Conservation (phyloP, 2,329 filamentous ascomycete species). For the Huntiella abstrusa region DNA sequence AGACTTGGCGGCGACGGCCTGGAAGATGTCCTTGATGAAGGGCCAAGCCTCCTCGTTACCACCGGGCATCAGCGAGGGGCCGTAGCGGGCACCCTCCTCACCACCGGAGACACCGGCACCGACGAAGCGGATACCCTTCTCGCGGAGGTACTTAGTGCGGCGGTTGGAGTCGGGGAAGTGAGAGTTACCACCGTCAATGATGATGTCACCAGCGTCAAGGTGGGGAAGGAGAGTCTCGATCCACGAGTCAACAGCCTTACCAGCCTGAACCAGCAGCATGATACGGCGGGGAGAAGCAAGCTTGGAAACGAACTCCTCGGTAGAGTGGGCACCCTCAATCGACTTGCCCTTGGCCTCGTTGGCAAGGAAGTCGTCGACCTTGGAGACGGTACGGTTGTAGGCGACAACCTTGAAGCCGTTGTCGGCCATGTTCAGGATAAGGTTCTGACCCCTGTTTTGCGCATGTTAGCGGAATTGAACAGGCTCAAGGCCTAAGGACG, state of each 20-base stretch:
- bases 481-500: not conserved
- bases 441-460: conserved; percentile 49
- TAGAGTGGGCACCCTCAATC: conserved; percentile 79
- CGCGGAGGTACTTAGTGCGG: conserved; percentile 68
- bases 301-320: conserved; percentile 88
- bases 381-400: conserved; percentile 96
- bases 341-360: conserved; percentile 93
- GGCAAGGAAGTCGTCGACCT: conserved; percentile 85
- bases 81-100: conserved; percentile 97
- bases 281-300: conserved; percentile 92
- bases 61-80: conserved; percentile 95
- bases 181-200: conserved; percentile 98
- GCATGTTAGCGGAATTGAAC: conserved; percentile 5
- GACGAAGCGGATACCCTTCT: conserved; percentile 88
- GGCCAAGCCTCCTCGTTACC: conserved; percentile 97
- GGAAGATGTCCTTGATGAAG: conserved; percentile 97
- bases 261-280: conserved; percentile 98
- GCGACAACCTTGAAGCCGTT: conserved; percentile 92
- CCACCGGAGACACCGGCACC: conserved; percentile 95
- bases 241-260: conserved; percentile 95
- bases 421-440: conserved; percentile 79
- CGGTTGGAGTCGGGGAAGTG: conserved; percentile 99
- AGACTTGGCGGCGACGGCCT: conserved; percentile 93
- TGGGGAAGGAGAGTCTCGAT: conserved; percentile 83
- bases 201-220: conserved; percentile 78